Evolutionary conservation across 139 green algal species (phyloP), one percentile per base, ranked within the genome.

Genomic region (Spirogloea muscicola): DNA sequence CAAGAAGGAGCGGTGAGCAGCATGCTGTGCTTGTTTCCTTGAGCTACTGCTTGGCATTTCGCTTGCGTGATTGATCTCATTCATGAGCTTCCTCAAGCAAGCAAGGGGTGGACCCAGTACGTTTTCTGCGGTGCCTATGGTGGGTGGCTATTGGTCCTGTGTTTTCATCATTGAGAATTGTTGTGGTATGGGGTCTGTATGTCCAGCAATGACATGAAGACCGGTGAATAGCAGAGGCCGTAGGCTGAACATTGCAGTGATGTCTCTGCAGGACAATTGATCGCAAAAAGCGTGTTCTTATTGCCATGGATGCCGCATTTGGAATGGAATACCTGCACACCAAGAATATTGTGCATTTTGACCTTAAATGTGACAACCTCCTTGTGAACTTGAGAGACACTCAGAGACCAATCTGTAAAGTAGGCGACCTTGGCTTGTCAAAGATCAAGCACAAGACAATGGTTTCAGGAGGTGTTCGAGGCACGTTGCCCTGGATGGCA

Each of bases 341-440:
- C 40, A 85, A 90, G 76, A 81, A 84, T n/a, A 85, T 96, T 21
- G 91, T 96, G 29, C 92, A 97, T 82, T 96, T 96, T 72, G 92
- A 97, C 76, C 89, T 97, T 36, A 91, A 95, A 84, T 88, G 88
- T 5, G 92, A 96, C 84, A 97, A 97, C 84, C 81, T 97, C 73
- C 88, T 97, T 65, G 84, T 96, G 36, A 93, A 68, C 57, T 10
- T 79, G 59, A 25, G 73, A 34, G 61, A 80, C 51, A 34, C 72
- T 2, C 34, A 76, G 3, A 38, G 46, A 25, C 62, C 72, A 27
- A 9, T 80, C 25, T 80, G 72, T 61, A 80, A 80, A 61, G 72
- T 93, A 33, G 88, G 84, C 0, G 89, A 93, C 83, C 57, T 93
- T 73, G 89, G 89, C 25, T 79, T 93, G 41, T 86, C 68, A 58